phyloP scores from a whole-genome alignment of 2,329 filamentous ascomycete genomes.

The Colletotrichum costaricense region DNA sequence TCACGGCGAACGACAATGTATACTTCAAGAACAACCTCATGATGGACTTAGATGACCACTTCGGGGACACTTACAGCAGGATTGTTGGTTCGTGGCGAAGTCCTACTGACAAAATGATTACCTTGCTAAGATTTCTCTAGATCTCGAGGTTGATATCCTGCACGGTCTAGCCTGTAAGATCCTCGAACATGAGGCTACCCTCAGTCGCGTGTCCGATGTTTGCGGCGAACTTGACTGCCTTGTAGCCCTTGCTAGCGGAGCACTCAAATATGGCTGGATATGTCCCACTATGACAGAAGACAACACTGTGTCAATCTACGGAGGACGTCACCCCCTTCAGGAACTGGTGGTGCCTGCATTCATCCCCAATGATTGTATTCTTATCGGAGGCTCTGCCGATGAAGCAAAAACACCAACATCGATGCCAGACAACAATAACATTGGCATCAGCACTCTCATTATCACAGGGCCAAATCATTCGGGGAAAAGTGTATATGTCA shows the following conservation, averaged over 20 bases:
- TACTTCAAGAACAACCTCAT: conserved; percentile 92
- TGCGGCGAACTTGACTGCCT: conserved; percentile 91
- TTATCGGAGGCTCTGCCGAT: conserved; percentile 69
- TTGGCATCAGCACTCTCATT: conserved; percentile 71
- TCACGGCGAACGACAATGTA: conserved; percentile 74
- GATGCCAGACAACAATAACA: conserved; percentile 3
- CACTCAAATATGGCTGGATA: conserved; percentile 77
- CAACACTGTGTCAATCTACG: conserved; percentile 79
- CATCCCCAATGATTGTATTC: conserved; percentile 82
- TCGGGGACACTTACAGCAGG: conserved; percentile 85
- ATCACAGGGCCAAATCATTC: conserved; percentile 97
- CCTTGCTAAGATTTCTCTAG: conserved; percentile 51
- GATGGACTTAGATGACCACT: conserved; percentile 81
- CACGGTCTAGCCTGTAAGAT: conserved; percentile 79
- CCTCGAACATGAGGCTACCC: conserved; percentile 73
- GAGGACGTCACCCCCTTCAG: conserved; percentile 88
- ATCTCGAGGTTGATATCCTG: conserved; percentile 89
- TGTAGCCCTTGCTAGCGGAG: conserved; percentile 82
- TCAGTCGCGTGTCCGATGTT: conserved; percentile 78
- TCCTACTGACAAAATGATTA: neutral
- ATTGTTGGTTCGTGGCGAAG: conserved; percentile 76
- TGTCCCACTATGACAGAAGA: conserved; percentile 76
- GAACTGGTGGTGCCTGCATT: conserved; percentile 85
- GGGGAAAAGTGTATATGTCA: conserved; percentile 95
- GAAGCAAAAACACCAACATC: conserved; percentile 35